Base-by-base conservation (phyloP, 495 filamentous ascomycete species). In the Cercophora sp. region DNA sequence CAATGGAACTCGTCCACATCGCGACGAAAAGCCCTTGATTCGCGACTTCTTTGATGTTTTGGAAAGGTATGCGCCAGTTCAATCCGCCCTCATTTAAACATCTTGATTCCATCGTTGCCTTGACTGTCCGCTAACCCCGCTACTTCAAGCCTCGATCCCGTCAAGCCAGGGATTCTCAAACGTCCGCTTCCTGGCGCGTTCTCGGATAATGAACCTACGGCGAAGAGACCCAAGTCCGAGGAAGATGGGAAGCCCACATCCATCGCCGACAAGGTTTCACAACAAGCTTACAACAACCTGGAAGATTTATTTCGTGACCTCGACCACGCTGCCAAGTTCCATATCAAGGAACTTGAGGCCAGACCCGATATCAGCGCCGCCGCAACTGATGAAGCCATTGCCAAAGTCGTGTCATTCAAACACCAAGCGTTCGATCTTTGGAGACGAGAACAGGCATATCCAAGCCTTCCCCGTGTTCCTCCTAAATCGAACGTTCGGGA, bases 221-320 rank as follows among this genome's bases (percentile, higher is more conserved):
- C 73, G 20, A 78, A 78, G 61, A 62, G 73, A 8, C 67, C 75
- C 24, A 76, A 76, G 55, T 67, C 72, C 2, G 63, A 68, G 27
- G 72, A 73, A 8, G 52, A 40, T 32, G 52, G 39, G 22, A 59
- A 60, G 31, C 55, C 51, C 16, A 45, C 24, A n/a, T 73, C 70
- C 41, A 71, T 80, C 49, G 65, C 74, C 31, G 70, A 77, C 51
- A 73, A 74, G 67, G 64, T 75, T 15, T 54, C 59, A 8, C 64
- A 69, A 26, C 66, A 70, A 46, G 57, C 47, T 9, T 82, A 82
- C 62, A 55, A 53, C 16, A 56, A 57, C 26, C 41, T 82, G 23
- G 73, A 79, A 31, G 70, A 69, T 23, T 58, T 82, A 19, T 62
- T 78, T 11, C 43, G 58, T 15, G 79, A 82, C 41, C 50, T 80